Base-by-base conservation (phyloP, 2,329 filamentous ascomycete genomes). In the Trichoderma sp. region DNA sequence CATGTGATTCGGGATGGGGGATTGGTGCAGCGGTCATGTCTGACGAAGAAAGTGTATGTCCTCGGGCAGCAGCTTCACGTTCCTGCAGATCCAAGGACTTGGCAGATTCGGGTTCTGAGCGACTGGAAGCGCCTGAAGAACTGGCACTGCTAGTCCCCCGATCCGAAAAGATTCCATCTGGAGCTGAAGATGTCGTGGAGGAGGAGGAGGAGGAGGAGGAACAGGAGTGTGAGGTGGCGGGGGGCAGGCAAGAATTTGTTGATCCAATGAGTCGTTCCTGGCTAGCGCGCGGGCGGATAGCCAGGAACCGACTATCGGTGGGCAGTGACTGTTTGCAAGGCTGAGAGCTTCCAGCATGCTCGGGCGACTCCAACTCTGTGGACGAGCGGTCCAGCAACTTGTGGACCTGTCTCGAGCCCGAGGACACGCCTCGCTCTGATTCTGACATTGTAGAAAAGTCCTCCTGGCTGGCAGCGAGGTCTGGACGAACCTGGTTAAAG, bases 401-500 rank as follows among this genome's bases (percentile, higher is more conserved):
- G 64, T 64, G 65, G 64, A 59, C 64, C 68, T 66, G 63, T 66
- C 66, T 69, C 66, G 69, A 68, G 63, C 59, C 64, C 69, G 66
- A 67, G 67, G 70, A 66, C 64, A 65, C 64, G 69, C 69, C 64
- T 68, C 67, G 77, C 72, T 77, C 77, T 73, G 76, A 75, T 72
- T 69, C 72, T 75, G 73, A 74, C 74, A 77, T 71, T 76, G 76
- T 72, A 77, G 78, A 76, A 68, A 67, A 71, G 69, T 67, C 69
- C 67, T 68, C 58, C 64, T 69, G 77, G 75, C 71, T 82, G 79
- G 79, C 76, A 84, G 85, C 85, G 88, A 88, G 87, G 83, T 86
- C 87, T 84, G 86, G 86, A 97, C 95, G 89, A 96, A 99, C 95
- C 94, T 99, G 95, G 83, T 90, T 90, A 86, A 98, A 97, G 85